These are phyloP conservation scores for Yamadazyma nakazawae DNA, from an alignment of 805 yeast species.

Conservation along the genomic window DNA sequence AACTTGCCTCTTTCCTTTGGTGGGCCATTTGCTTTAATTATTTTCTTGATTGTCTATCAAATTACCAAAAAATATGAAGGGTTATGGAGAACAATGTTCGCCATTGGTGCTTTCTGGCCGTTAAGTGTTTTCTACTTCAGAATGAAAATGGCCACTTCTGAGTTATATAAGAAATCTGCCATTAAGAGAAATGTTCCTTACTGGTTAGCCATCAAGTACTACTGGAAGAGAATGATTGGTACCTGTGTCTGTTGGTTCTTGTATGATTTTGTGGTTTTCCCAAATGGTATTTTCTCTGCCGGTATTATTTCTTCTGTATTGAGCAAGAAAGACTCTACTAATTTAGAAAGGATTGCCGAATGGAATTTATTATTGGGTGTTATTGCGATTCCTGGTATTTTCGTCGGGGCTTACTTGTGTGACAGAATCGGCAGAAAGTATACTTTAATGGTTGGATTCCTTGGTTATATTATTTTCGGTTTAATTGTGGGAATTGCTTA, in stretches of 20 bases:
- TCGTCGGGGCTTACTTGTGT: constrained; percentile 63
- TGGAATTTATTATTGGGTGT: constrained; percentile 67
- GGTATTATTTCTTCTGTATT: constrained; percentile 54
- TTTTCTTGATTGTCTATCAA: constrained; percentile 64
- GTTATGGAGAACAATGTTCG: constrained; percentile 69
- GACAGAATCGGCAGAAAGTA: constrained; percentile 69
- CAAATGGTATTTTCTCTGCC: constrained; percentile 68
- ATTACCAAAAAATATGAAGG: constrained; percentile 51
- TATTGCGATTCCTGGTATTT: constrained; percentile 70
- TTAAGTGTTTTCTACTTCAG: constrained; percentile 69
- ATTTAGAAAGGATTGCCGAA: constrained; percentile 60
- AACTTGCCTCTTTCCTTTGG: constrained; percentile 73
- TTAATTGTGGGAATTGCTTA: constrained; percentile 66
- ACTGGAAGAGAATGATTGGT: constrained; percentile 67
- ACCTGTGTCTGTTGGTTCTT: constrained; percentile 77
- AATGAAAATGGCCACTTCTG: constrained; percentile 63
- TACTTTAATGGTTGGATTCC: constrained; percentile 67
- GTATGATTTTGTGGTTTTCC: constrained; percentile 78
- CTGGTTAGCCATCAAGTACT: constrained; percentile 55
- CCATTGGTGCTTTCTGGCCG: constrained; percentile 67
- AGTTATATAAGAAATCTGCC: constrained; percentile 60
- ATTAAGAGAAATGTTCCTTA: constrained; percentile 48
- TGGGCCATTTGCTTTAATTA: constrained; percentile 69
- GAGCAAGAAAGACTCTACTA: constrained; percentile 22
- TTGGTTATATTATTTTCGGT: constrained; percentile 69